These are phyloP conservation scores for Linum usitatissimum DNA, from an alignment of 345 rosid species.

Conservation along the genomic window DNA sequence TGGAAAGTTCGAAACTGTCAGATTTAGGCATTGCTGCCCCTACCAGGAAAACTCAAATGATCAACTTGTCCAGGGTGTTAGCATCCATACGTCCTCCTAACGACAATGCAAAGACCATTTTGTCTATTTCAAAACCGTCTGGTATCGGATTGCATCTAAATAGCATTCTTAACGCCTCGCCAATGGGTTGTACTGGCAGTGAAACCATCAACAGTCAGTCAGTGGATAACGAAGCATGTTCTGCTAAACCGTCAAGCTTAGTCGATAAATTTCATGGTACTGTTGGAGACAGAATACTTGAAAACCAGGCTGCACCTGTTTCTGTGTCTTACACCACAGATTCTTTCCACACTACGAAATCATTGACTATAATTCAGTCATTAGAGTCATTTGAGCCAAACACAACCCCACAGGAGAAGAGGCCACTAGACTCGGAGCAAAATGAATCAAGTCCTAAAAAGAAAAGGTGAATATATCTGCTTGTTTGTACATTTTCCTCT, in stretches of 20 bases:
- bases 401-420: conserved; percentile 21
- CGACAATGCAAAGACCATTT: conserved; percentile 16
- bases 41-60: conserved; percentile 18
- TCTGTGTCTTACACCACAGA: conserved; percentile 20
- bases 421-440: conserved; percentile 23
- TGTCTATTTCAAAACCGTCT: conserved; percentile 30
- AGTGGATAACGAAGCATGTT: conserved; percentile 8
- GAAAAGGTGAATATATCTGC: conserved; percentile 26
- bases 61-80: conserved; percentile 14
- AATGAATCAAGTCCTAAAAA: conserved; percentile 33
- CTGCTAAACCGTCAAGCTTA: conserved; percentile 9
- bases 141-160: conserved; percentile 56
- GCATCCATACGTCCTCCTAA: conserved; percentile 13
- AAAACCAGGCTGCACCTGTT: conserved; percentile 16
- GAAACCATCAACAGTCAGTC: conserved; percentile 13
- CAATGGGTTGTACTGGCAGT: conserved; percentile 16
- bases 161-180: conserved; percentile 29
- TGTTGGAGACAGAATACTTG: conserved; percentile 17
- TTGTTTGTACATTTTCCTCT: neutral
- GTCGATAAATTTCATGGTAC: conserved; percentile 16
- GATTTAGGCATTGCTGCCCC: conserved; percentile 15
- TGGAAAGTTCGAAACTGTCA: conserved; percentile 23
- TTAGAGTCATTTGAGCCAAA: conserved; percentile 4
- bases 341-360: conserved; percentile 18
- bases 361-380: conserved; percentile 11